Conservation (phyloP, 345 rosid genomes). For the Populus tremula region DNA sequence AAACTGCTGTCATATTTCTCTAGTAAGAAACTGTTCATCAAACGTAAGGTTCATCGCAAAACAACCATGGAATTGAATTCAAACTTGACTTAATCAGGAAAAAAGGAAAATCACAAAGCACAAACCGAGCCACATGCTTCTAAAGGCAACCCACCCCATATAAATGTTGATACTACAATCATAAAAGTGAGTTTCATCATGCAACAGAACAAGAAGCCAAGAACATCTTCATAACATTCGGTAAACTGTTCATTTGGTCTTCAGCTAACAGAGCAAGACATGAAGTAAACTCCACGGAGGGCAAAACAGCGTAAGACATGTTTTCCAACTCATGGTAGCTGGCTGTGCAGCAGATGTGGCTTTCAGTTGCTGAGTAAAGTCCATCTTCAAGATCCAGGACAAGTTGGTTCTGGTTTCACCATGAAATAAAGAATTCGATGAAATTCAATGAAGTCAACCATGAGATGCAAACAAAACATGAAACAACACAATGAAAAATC, state of each 20-base stretch:
- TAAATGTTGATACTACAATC: neutral
- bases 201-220: slow-evolving; percentile 4
- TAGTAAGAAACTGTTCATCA: neutral
- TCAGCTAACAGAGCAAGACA: neutral
- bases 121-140: neutral
- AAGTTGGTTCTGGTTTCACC: slow-evolving; percentile 21
- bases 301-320: neutral
- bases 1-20: neutral
- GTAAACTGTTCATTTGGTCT: neutral
- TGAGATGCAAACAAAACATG: neutral
- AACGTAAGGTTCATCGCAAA: neutral
- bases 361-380: slow-evolving; percentile 1
- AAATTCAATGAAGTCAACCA: neutral
- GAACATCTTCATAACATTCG: slow-evolving; percentile 3
- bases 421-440: neutral
- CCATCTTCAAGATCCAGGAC: slow-evolving; percentile 2
- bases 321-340: slow-evolving; percentile 15
- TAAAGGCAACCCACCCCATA: neutral
- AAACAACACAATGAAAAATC: neutral
- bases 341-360: slow-evolving; percentile 15
- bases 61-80: neutral
- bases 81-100: neutral
- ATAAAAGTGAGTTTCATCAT: slow-evolving; percentile 2
- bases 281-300: neutral
- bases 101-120: neutral